Conservation (phyloP, 139 green algal species). For the Asterochloris sp. region DNA sequence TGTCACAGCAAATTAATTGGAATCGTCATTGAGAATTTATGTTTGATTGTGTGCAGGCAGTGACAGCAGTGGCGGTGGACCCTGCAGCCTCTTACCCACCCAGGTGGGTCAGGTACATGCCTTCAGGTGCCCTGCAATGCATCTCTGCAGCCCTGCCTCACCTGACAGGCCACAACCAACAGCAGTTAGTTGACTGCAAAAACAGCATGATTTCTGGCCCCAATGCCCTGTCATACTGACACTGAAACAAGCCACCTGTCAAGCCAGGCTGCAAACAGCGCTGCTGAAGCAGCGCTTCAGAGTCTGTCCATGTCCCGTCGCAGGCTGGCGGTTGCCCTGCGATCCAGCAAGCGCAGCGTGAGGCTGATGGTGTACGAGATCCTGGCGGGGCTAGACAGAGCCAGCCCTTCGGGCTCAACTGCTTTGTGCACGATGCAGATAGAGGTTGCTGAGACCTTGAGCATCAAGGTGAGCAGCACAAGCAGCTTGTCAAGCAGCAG, state of each 20-base stretch:
- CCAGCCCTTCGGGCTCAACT: conserved; percentile 13
- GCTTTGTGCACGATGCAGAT: conserved; percentile 18
- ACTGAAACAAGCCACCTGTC: background rate
- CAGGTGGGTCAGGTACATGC: background rate
- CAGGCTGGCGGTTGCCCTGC: conserved; percentile 32
- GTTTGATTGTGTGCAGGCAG: background rate
- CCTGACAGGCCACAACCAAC: background rate
- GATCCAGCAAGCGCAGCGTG: conserved; percentile 20
- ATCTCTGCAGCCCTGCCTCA: too few species aligned
- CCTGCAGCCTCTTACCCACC: conserved; percentile 1
- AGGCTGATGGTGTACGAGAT: conserved; percentile 35
- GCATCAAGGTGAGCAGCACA: conserved; percentile 18
- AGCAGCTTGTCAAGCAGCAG: background rate
- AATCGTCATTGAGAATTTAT: background rate
- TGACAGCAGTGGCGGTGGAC: conserved; percentile 9
- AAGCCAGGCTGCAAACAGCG: conserved; percentile 9
- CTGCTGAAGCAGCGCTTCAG: conserved; percentile 1
- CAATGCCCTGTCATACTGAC: background rate
- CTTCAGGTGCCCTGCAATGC: too few species aligned
- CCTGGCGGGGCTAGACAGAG: background rate
- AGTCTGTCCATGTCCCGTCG: background rate
- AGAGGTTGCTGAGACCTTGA: conserved; percentile 28
- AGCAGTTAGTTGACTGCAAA: background rate
- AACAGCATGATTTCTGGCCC: background rate
- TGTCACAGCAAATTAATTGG: background rate